These are phyloP conservation scores for Helicostylum pulchrum DNA, from an alignment of 192 early-diverging fungal species.

Conservation along the genomic window DNA sequence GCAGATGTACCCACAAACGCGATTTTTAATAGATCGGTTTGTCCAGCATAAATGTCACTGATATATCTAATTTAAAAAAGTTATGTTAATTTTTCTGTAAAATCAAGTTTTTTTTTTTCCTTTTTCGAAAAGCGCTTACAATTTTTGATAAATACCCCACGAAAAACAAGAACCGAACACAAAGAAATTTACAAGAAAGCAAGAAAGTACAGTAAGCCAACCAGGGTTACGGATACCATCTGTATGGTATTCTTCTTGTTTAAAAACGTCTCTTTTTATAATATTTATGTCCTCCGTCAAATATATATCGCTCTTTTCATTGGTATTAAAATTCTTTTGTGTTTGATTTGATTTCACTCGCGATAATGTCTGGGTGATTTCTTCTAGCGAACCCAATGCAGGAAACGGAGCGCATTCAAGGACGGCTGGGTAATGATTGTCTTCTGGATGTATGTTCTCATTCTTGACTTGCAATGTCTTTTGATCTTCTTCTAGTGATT, in stretches of 20 bases:
- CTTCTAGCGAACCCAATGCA: slow-evolving; percentile 7
- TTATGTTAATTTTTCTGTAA: not conserved
- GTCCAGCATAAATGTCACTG: slow-evolving; percentile 23
- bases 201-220: slow-evolving; percentile 32
- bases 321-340: not conserved
- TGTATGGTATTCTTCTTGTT: not conserved
- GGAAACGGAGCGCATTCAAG: slow-evolving; percentile 17
- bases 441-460: not conserved
- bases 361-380: slow-evolving; percentile 10
- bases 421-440: slow-evolving; percentile 1
- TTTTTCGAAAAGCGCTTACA: slow-evolving; percentile 18
- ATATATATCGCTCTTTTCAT: not conserved
- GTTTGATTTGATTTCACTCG: slow-evolving; percentile 4
- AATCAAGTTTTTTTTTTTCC: too few relatives aligned
- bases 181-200: slow-evolving; percentile 37
- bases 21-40: slow-evolving; percentile 25
- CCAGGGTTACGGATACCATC: slow-evolving; percentile 20
- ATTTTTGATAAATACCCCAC: slow-evolving; percentile 30
- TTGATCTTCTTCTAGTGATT: not conserved
- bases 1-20: slow-evolving; percentile 37
- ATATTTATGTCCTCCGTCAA: not conserved
- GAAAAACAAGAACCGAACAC: slow-evolving; percentile 29
- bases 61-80: slow-evolving; percentile 19
- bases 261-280: not conserved
- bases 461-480: not conserved